Evolutionary conservation across 345 rosid genomes (phyloP).

Genomic region (Boechera divaricarpa): DNA sequence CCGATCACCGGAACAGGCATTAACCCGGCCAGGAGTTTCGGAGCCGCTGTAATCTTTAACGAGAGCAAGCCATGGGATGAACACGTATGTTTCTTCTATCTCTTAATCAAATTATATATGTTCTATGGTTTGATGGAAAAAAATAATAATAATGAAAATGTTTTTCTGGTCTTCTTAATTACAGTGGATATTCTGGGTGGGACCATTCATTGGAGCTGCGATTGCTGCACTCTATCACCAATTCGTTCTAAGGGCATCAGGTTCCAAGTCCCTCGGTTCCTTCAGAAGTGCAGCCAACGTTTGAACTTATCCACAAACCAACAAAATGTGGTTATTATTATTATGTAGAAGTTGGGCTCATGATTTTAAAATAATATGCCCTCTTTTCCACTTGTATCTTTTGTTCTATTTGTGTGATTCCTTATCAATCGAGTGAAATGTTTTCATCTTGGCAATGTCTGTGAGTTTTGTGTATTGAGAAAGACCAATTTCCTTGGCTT

Average conservation of each 20-base stretch:
- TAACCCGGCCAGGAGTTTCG: slow-evolving; percentile 75
- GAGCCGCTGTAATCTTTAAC: slow-evolving; percentile 63
- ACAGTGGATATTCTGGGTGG: slow-evolving; percentile 92
- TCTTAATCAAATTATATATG: background rate
- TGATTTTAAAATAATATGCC: slow-evolving; percentile 5
- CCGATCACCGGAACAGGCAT: slow-evolving; percentile 78
- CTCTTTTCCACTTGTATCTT: background rate
- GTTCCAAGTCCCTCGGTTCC: slow-evolving; percentile 79
- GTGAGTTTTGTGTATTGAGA: background rate
- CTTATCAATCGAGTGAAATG: background rate
- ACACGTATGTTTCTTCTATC: slow-evolving; percentile 47
- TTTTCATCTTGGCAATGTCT: background rate
- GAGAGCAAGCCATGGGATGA: slow-evolving; percentile 64
- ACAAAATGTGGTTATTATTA: slow-evolving; percentile 5
- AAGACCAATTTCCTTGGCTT: background rate
- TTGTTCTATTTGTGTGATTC: slow-evolving; percentile 5
- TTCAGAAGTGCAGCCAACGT: slow-evolving; percentile 74
- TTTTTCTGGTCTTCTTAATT: background rate
- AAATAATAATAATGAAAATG: background rate
- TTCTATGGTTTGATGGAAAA: no score
- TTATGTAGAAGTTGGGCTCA: background rate
- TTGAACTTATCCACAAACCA: slow-evolving; percentile 24
- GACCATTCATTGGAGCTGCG: slow-evolving; percentile 85
- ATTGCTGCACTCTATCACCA: slow-evolving; percentile 88
- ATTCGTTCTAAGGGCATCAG: slow-evolving; percentile 74